Evolutionary conservation across 805 yeast species (phyloP), one percentile per base, ranked within the genome.

Genomic region (Vanderwaltozyma tropicalis): DNA sequence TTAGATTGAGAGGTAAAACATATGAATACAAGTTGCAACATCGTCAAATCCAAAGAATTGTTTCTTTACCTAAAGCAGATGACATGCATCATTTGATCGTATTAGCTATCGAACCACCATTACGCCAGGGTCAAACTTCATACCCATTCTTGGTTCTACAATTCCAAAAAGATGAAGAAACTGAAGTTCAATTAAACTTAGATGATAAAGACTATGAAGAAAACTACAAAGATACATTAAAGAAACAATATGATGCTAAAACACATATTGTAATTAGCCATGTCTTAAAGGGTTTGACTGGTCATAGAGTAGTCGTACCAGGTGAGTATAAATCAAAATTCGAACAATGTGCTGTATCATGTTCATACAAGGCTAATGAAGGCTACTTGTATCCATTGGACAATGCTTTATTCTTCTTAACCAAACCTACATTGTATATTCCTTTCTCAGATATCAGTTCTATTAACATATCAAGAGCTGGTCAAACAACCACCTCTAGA

Each of bases 91-190:
- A 89, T 58, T 67, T 88, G 47, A 69, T 92, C 55, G 80, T 92
- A 6, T 66, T 89, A 42, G 96, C 94, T 53, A 81, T 92, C 32
- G 96, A 89, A 49, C 98, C 98, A 19, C 98, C 99, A 2, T 68
- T 92, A 46, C 78, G 97, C 59, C 99, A 92, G 64, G 99, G 99
- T 39, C 97, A 92, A 64, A 92, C 98, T 0, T 76, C 95, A 42
- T 89, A 92, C 54, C 94, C 96, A 29, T 92, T 85, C 59, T 67
- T 92, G 56, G 89, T 87, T 12, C 63, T 89, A 59, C 98, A 92
- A 64, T 85, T 92, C 55, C 74, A 80, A 43, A 76, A 78, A 38
- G 95, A 87, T 46, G 98, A 92, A 61, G 95, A 84, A 55, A 74
- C 85, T 34, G 96, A 87, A 59, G 79, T 89, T 28, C 95, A 86